Percentiles rank a stretch among this genome's conserved stretches.
phyloP scores from a whole-genome alignment of 192 early-diverging fungal species.

The Radiomyces spectabilis region DNA sequence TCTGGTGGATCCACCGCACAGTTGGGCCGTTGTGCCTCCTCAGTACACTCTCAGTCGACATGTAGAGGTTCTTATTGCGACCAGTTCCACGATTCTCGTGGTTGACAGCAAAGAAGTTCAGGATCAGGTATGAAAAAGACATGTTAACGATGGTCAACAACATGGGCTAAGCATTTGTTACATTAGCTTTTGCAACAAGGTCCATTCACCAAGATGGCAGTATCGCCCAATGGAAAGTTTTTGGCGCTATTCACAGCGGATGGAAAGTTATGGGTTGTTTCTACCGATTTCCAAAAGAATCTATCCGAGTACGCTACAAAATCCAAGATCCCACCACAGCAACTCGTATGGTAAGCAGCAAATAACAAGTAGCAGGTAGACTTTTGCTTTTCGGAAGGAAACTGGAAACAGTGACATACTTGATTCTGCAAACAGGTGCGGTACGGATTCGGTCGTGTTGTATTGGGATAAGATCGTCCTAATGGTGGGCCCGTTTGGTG shows the following conservation, averaged over 20 bases:
- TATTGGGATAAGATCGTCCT: conserved; percentile 79
- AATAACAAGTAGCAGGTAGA: neutral
- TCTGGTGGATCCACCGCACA: conserved; percentile 59
- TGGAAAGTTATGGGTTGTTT: conserved; percentile 86
- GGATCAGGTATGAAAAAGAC: conserved; percentile 58
- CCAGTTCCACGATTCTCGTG: conserved; percentile 69
- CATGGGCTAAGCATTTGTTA: neutral
- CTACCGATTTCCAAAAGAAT: conserved; percentile 90
- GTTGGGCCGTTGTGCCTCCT: conserved; percentile 89
- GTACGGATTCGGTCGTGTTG: conserved; percentile 85
- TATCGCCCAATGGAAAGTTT: conserved; percentile 94
- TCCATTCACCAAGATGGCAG: conserved; percentile 79
- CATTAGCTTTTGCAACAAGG: conserved; percentile 73
- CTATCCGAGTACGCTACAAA: conserved; percentile 76
- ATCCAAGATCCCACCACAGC: conserved; percentile 56
- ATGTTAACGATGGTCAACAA: neutral
- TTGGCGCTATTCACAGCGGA: conserved; percentile 75
- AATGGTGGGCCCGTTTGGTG: conserved; percentile 92
- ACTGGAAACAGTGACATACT: neutral
- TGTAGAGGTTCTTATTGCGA: conserved; percentile 81
- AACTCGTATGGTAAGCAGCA: conserved; percentile 62
- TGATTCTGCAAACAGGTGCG: conserved; percentile 61
- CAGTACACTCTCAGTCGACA: conserved; percentile 80
- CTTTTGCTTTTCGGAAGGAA: too few species aligned
- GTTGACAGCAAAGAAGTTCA: conserved; percentile 72